These are phyloP conservation scores for Yamadazyma triangularis DNA, from an alignment of 1,139 yeast genomes.

Conservation along the genomic window DNA sequence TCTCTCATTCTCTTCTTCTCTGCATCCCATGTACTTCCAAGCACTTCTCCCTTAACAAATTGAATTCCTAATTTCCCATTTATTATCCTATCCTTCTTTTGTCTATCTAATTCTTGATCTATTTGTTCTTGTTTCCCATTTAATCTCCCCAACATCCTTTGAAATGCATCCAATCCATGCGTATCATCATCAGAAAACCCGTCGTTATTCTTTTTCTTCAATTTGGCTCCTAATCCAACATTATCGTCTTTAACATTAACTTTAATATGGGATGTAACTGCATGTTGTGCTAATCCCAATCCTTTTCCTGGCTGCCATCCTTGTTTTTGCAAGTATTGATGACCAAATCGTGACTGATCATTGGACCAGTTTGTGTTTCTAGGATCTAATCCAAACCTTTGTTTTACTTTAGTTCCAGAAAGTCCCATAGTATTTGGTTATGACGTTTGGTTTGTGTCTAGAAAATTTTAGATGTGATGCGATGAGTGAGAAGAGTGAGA, in stretches of 20 bases:
- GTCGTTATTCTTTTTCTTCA: conserved; percentile 48
- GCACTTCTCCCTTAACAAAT: conserved; percentile 79
- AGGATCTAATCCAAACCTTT: conserved; percentile 89
- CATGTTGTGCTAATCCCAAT: conserved; percentile 65
- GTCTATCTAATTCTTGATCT: conserved; percentile 56
- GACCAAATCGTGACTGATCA: conserved; percentile 81
- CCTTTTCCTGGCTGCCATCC: conserved; percentile 96
- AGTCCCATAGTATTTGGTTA: conserved; percentile 64
- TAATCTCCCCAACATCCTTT: conserved; percentile 79
- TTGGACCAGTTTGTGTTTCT: conserved; percentile 95
- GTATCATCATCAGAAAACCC: conserved; percentile 77
- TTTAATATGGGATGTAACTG: conserved; percentile 74
- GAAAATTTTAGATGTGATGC: conserved; percentile 7
- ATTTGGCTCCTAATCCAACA: conserved; percentile 80
- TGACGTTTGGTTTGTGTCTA: background rate
- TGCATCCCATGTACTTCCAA: conserved; percentile 83
- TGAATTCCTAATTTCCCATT: conserved; percentile 84
- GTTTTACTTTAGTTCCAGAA: conserved; percentile 79
- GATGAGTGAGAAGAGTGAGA: conserved; percentile 4
- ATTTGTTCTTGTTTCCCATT: conserved; percentile 70
- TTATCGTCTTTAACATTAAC: conserved; percentile 78
- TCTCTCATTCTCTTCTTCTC: conserved; percentile 40
- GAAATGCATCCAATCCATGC: conserved; percentile 90
- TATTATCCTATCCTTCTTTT: conserved; percentile 61
- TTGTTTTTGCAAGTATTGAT: conserved; percentile 68